These are phyloP conservation scores for Astrocystis sublimbata DNA, from an alignment of 495 filamentous ascomycete species.

Conservation along the genomic window DNA sequence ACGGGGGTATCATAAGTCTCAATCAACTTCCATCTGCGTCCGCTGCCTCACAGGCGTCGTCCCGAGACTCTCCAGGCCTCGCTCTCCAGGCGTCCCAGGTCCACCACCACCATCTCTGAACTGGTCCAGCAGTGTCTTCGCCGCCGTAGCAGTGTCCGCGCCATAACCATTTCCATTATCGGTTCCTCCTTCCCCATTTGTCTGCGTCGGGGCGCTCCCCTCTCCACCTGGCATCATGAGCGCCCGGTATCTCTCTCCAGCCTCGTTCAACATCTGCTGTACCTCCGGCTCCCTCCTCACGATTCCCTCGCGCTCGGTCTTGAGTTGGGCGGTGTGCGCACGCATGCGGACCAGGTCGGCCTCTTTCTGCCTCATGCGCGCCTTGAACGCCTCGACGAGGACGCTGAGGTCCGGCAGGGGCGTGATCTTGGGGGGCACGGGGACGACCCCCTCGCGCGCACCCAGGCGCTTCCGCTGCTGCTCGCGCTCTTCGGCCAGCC, in stretches of 20 bases:
- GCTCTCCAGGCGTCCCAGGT: conserved; percentile 41
- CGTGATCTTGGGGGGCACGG: conserved; percentile 51
- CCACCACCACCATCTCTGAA: conserved; percentile 23
- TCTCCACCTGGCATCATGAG: conserved; percentile 38
- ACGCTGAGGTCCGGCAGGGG: conserved; percentile 57
- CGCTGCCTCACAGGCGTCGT: conserved; percentile 55
- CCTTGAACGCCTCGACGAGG: conserved; percentile 49
- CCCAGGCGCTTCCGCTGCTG: conserved; percentile 39
- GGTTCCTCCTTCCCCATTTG: conserved; percentile 41
- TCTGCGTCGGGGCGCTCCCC: conserved; percentile 35
- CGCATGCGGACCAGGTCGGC: conserved; percentile 32
- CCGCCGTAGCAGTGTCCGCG: conserved; percentile 26
- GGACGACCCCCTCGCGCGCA: conserved; percentile 20
- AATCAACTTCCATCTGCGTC: conserved; percentile 31
- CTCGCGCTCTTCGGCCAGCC: conserved; percentile 43
- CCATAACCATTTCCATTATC: too few relatives aligned
- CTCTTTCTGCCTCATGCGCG: conserved; percentile 36
- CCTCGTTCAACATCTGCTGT: conserved; percentile 77
- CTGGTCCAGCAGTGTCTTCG: conserved; percentile 31
- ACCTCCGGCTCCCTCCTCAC: conserved; percentile 75
- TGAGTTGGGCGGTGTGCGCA: conserved; percentile 34
- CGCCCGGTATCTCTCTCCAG: conserved; percentile 69
- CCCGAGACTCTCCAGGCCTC: conserved; percentile 64
- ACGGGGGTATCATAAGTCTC: conserved; percentile 14
- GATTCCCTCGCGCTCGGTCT: conserved; percentile 57